Base-by-base conservation (phyloP, 306 rosid species). In the Cicer cuneatum region DNA sequence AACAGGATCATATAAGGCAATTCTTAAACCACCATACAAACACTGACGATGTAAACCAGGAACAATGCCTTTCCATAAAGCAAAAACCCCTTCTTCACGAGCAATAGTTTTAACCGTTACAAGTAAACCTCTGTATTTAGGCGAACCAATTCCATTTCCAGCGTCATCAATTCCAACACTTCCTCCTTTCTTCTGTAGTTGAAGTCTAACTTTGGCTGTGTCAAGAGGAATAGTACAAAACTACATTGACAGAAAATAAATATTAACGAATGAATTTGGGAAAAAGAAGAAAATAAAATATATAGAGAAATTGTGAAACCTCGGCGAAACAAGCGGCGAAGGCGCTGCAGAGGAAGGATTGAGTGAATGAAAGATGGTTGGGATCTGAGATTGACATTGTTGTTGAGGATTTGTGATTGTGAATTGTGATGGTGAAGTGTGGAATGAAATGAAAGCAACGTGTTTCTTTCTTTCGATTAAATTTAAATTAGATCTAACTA, bases 1-100 rank as follows among this genome's bases (percentile, higher is more conserved):
- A 89, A 95, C 99, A 63, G 99, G 99, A 79, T 86, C 99, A 81
- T 95, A 95, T 74, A 95, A 78, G 63, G 96, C 97, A 77, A 95
- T 92, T 86, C 99, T 89, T 82, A 95, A 83, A 84, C 99, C 99
- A 53, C 99, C 99, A 75, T 95, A 95, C 73, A 95, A 46, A 75
- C 90, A 95, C 71, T 95, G 99, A 57, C 99, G 96, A 58, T 95
- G 99, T 67, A 95, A 84, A 69, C 99, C 99, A 52, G 99, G 96
- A 85, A 95, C 75, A 71, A 92, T 81, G 77, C 99, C 99, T 80
- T 85, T 95, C 98, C 99, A 95, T 48, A 95, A 82, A 38, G 99
- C 93, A 52, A 81, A 80, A 70, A 87, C 33, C 40, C 99, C 99
- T 86, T 95, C 98, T 87, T 95, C 99, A 83, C 90, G 83, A 56